Base-by-base conservation (phyloP, 2,329 filamentous ascomycete genomes). In the Colletotrichum viniferum region DNA sequence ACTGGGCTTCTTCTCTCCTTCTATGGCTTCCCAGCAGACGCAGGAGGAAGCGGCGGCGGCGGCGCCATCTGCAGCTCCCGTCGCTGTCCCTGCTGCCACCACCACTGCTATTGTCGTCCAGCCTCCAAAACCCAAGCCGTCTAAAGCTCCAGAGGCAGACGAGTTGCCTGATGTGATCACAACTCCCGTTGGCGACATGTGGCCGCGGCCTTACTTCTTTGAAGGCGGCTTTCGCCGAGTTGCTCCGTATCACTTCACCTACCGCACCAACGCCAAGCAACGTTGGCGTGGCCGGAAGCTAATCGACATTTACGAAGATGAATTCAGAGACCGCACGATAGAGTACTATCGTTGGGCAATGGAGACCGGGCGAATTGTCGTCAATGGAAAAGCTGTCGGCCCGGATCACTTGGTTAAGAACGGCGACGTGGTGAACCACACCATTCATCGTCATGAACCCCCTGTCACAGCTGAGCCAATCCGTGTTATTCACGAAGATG, bases 221-320 rank as follows among this genome's bases (percentile, higher is more conserved):
- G 94, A 98, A 79, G 93, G 94, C 79, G 96, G 95, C 10, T 87
- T 99, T 77, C 93, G 96, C 66, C 93, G 95, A 77, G 94, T 98
- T 36, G 90, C 89, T 58, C 96, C 96, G 5, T 98, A 99, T 82
- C 92, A 97, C 83, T 98, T 90, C 84, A 98, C 96, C 4, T 98
- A 98, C 88, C 97, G 98, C 82, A 98, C 96, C 0, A 95, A 92
- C 86, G 97, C 95, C 88, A 99, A 98, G 85, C 91, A 98, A 86
- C 90, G 97, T 84, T 99, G 97, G 97, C 91, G 96, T 70, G 95
- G 93, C 36, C 90, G 95, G 48, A 90, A 91, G 76, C 87, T 99
- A 62, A 88, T 98, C 67, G 95, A 98, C 63, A 94, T 99, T 63
- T 99, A 98, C 84, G 90, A 93, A 60, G 93, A 93, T 82, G 97